Base-by-base conservation (phyloP, 805 yeast species). In the Ogataea allantospora region DNA sequence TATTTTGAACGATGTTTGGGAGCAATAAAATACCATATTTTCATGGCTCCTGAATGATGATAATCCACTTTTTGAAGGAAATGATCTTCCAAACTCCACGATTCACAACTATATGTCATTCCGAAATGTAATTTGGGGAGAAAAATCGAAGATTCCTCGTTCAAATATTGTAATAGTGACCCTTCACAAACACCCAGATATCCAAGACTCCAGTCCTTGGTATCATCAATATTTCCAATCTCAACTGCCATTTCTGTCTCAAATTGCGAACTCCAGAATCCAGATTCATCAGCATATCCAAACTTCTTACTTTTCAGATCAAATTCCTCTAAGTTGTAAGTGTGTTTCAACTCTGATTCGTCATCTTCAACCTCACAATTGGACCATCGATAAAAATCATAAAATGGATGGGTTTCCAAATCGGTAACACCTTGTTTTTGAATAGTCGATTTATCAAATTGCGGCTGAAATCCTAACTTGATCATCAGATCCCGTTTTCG, bases 11-110 rank as follows among this genome's bases (percentile, higher is more conserved):
- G 69, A 35, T 75, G 76, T 49, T 65, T 63, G 11, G 80, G 81
- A 0, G 82, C 73, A n/a, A 83, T 67, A 38, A 79, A 70, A 44
- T 77, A 80, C 85, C 87, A 79, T 13, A 73, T 50, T 50, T 71
- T 75, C 10, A 66, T 51, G 6, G 73, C 73, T 2, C 88, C 89
- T 33, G 66, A 47, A 45, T 77, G 78, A 30, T 70, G 75, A 44
- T 70, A 80, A 50, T 76, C 78, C 19, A 71, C 60, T 8, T 65
- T 52, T 29, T 77, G 77, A 2, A 81, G 55, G 55, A 73, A 75
- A 43, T 77, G 83, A 46, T 82, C 88, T 47, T 77, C 84, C 37
- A 70, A 57, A 14, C 60, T 56, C 87, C 87, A 83, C 29, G 75
- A 67, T 35, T 71, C 71, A 2, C 74, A 60, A 33, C 81, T 69